phyloP scores from a whole-genome alignment of 768 basidiomycete genomes.

The Hemileccinum impolitum region DNA sequence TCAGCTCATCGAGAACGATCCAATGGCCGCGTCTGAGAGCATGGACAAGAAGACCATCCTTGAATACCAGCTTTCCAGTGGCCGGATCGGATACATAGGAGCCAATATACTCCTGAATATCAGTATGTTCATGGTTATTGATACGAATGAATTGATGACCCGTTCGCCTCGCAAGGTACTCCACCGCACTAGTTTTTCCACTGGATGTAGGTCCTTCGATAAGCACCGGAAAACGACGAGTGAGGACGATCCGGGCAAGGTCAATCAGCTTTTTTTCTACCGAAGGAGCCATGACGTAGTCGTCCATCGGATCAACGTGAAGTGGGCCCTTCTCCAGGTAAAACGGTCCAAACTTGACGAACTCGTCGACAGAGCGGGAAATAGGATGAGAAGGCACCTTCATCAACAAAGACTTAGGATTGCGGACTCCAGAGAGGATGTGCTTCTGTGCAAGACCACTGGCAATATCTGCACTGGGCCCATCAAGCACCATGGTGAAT shows the following conservation, averaged over 20 bases:
- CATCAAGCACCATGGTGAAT: slow-evolving; percentile 93
- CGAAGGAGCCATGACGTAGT: slow-evolving; percentile 94
- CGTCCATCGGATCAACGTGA: slow-evolving; percentile 58
- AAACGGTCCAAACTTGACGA: slow-evolving; percentile 87
- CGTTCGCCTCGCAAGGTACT: slow-evolving; percentile 89
- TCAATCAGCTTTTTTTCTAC: slow-evolving; percentile 93
- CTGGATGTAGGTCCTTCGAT: slow-evolving; percentile 98
- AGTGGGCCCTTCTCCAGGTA: slow-evolving; percentile 79
- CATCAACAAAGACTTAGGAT: slow-evolving; percentile 68
- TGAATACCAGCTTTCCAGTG: slow-evolving; percentile 93
- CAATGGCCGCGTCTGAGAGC: slow-evolving; percentile 91
- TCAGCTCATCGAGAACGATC: slow-evolving; percentile 98
- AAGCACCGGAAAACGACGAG: slow-evolving; percentile 87
- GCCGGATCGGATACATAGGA: slow-evolving; percentile 91
- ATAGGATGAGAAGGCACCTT: slow-evolving; percentile 61
- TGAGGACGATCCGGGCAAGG: slow-evolving; percentile 87
- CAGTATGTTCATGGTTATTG: slow-evolving; percentile 99
- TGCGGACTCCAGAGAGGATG: slow-evolving; percentile 75
- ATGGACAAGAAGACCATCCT: slow-evolving; percentile 90
- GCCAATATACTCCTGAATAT: slow-evolving; percentile 98
- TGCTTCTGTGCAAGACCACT: slow-evolving; percentile 69
- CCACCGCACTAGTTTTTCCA: slow-evolving; percentile 96
- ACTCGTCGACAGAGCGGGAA: slow-evolving; percentile 47
- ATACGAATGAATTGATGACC: slow-evolving; percentile 96
- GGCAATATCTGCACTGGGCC: slow-evolving; percentile 63